phyloP scores from a whole-genome alignment of 2,329 filamentous ascomycete genomes.

The Aspergillus quadricinctus region DNA sequence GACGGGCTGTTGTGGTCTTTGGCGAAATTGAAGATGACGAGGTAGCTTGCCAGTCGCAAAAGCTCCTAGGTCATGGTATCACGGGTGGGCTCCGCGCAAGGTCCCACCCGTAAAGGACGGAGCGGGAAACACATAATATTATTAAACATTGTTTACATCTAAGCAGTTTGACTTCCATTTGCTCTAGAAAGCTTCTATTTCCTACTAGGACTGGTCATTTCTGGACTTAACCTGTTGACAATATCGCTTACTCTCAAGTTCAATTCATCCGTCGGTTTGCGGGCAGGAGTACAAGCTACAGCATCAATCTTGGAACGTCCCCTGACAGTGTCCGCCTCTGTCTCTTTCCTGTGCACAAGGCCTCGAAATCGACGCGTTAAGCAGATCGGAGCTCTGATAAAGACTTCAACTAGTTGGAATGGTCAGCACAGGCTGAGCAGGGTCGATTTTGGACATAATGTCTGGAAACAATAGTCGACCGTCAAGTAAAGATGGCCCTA shows the following conservation, averaged over 20 bases:
- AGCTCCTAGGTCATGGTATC: conserved; percentile 9
- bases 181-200: background rate
- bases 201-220: background rate
- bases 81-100: conserved; percentile 16
- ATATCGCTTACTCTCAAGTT: background rate
- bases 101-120: conserved; percentile 13
- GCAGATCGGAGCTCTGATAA: conserved; percentile 1
- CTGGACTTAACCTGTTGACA: background rate
- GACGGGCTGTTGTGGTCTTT: conserved; percentile 1
- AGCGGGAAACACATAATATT: conserved; percentile 3
- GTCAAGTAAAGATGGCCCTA: conserved; percentile 59
- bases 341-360: conserved; percentile 8
- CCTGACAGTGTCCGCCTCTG: conserved; percentile 28
- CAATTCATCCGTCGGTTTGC: background rate
- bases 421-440: conserved; percentile 30
- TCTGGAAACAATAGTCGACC: conserved; percentile 38
- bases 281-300: background rate
- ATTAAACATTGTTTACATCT: conserved; percentile 9
- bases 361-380: conserved; percentile 15
- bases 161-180: conserved; percentile 6
- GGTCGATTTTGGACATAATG: conserved; percentile 36
- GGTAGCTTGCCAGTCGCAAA: background rate
- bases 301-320: conserved; percentile 19
- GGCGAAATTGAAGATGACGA: background rate
- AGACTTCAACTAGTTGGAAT: conserved; percentile 23